Evolutionary conservation across 139 green algal species (phyloP), one percentile per base, ranked within the genome.

Genomic region (Raphidocelis subcapitata): DNA sequence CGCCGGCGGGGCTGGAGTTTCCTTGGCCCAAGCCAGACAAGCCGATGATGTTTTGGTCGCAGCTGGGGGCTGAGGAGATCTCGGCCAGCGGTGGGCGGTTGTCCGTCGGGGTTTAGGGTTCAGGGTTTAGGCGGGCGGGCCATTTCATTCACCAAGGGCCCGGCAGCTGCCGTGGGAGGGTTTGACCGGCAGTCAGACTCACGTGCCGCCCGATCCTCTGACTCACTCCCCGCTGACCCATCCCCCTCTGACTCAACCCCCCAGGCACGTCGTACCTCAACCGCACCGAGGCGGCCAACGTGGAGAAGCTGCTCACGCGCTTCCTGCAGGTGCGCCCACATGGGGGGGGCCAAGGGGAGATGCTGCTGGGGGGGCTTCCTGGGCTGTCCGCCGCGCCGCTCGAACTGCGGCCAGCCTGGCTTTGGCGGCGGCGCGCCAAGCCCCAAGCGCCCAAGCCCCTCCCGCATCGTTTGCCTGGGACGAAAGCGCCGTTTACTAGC

Each of bases 201-300:
- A n/a, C n/a, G n/a, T n/a, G n/a, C n/a, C n/a, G n/a, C n/a, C n/a
- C n/a, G n/a, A n/a, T n/a, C n/a, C n/a, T n/a, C n/a, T n/a, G n/a
- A n/a, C n/a, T n/a, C n/a, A n/a, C n/a, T n/a, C n/a, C n/a, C n/a
- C n/a, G n/a, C n/a, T n/a, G n/a, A n/a, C n/a, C n/a, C n/a, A n/a
- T n/a, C n/a, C n/a, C n/a, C n/a, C n/a, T n/a, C n/a, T n/a, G n/a
- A n/a, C n/a, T n/a, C n/a, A n/a, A n/a, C 41, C 41, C 41, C 41
- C 41, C 73, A 83, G 95, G 95, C 57, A 98, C 94, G 2, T 97
- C 90, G 0, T 99, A 97, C 85, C 86, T 99, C 23, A 99, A 99
- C 81, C 87, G 95, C 26, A 90, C 90, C 36, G 95, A 99, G 81
- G 95, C 95, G 10, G 75, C 86, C 21, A 84, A 88, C 8, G 92